These are phyloP conservation scores for Phascolomyces articulosus DNA, from an alignment of 371 early-diverging fungal species.

Conservation along the genomic window DNA sequence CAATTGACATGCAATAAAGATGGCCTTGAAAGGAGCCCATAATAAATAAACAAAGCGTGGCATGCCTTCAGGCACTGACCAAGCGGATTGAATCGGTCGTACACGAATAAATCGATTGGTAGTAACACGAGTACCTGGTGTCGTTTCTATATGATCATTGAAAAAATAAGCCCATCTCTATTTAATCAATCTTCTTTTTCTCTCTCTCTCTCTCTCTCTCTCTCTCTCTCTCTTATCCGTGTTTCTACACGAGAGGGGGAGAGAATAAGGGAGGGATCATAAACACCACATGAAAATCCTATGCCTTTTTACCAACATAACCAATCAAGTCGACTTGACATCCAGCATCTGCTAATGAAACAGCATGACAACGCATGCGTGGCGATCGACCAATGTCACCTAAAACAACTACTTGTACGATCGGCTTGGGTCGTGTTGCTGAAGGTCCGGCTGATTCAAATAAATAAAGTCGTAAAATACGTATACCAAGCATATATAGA, in stretches of 20 bases:
- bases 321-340: constrained; percentile 85
- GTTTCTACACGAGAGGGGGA: too few species aligned
- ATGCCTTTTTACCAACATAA: constrained; percentile 69
- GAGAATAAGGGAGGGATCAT: too few species aligned
- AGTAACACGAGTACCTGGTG: constrained; percentile 35
- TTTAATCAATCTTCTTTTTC: too few species aligned
- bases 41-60: constrained; percentile 58
- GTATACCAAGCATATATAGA: constrained; percentile 38
- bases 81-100: constrained; percentile 43
- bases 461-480: constrained; percentile 37
- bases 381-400: constrained; percentile 96
- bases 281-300: too few species aligned
- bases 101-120: constrained; percentile 47
- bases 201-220: too few species aligned
- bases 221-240: too few species aligned
- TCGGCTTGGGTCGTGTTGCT: constrained; percentile 26
- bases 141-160: constrained; percentile 32
- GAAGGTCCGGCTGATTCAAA: constrained; percentile 29
- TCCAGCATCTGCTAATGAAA: constrained; percentile 74
- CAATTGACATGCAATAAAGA: constrained; percentile 45
- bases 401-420: constrained; percentile 77
- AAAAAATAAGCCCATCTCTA: neutral
- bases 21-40: constrained; percentile 71
- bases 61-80: constrained; percentile 56
- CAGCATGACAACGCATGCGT: constrained; percentile 94